Conservation (phyloP, 2,329 filamentous ascomycete genomes). For the Atkinsonella hypoxylon region DNA sequence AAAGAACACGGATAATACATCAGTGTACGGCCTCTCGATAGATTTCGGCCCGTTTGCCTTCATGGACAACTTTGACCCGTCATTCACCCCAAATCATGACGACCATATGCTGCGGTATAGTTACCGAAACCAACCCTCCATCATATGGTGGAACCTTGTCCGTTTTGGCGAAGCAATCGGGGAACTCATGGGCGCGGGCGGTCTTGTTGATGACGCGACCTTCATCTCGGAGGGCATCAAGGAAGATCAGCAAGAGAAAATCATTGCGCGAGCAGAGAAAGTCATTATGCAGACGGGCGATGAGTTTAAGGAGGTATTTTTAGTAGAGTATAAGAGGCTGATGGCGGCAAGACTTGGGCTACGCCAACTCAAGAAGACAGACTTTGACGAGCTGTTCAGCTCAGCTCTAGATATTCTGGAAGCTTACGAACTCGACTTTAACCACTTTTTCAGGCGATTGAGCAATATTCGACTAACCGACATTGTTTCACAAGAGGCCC, state of each 20-base stretch:
- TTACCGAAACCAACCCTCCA: conserved; percentile 86
- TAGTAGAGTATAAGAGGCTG: conserved; percentile 76
- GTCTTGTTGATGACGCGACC: conserved; percentile 54
- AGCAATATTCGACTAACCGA: conserved; percentile 50
- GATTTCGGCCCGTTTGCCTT: conserved; percentile 98
- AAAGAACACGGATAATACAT: conserved; percentile 89
- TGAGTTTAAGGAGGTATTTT: conserved; percentile 79
- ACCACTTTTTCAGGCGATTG: conserved; percentile 81
- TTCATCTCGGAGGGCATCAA: conserved; percentile 64
- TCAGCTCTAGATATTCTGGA: conserved; percentile 73
- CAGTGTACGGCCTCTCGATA: conserved; percentile 74
- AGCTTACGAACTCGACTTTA: conserved; percentile 76
- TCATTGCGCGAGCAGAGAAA: conserved; percentile 70
- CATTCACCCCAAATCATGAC: conserved; percentile 94
- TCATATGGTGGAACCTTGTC: conserved; percentile 98
- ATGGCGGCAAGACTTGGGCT: conserved; percentile 76
- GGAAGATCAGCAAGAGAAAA: conserved; percentile 48
- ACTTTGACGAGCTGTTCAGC: conserved; percentile 76
- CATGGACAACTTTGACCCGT: conserved; percentile 90
- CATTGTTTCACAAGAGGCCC: conserved; percentile 50
- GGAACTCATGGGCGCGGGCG: conserved; percentile 72
- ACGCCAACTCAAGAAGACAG: conserved; percentile 52
- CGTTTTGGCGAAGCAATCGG: conserved; percentile 80
- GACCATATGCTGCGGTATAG: conserved; percentile 78
- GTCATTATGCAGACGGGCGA: conserved; percentile 72